Base-by-base conservation (phyloP, 139 green algal genomes). In the Picochlorum costavermella region DNA sequence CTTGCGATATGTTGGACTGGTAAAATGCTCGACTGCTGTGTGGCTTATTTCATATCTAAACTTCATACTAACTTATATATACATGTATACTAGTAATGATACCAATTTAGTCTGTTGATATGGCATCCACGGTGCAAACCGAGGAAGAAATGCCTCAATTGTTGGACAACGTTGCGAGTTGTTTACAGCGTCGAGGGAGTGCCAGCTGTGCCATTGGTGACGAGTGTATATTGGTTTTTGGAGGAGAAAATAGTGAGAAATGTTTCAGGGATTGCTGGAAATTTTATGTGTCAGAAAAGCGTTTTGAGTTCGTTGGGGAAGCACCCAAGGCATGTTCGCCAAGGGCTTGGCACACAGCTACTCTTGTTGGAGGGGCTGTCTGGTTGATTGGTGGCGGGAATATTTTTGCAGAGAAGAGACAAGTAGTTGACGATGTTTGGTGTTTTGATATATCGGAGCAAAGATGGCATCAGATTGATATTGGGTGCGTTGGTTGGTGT, bases 321-420 rank as follows among this genome's bases (percentile, higher is more conserved):
- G 50, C 23, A 6, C 50, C 50, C 5, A 10, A 29, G 28, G 33
- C 13, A 13, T 61, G 28, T 29, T 26, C 26, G 9, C 29, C 56
- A 37, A 61, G 60, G 33, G 33, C 60, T 48, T 70, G 65, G 46
- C 68, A 70, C 61, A 64, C 68, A 16, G 61, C 68, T 40, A 75
- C 68, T 5, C 12, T 70, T 8, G 46, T 70, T 2, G 17, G 36
- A 44, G 58, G 36, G 16, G 40, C 49, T 45, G 68, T 75, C 17
- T 75, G 68, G 68, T 46, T 75, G 17, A 56, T 68, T 49, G 62
- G 68, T 26, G 68, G 68, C 16, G 25, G 11, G 5, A 28, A 56
- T 13, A 40, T 40, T 6, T 40, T 40, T 40, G 33, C 33, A 40
- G 11, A 40, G 33, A n/a, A 66, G 28, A 16, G 57, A 25, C 33